phyloP scores from a whole-genome alignment of 2,329 filamentous ascomycete species.

The Aureobasidium sp. region DNA sequence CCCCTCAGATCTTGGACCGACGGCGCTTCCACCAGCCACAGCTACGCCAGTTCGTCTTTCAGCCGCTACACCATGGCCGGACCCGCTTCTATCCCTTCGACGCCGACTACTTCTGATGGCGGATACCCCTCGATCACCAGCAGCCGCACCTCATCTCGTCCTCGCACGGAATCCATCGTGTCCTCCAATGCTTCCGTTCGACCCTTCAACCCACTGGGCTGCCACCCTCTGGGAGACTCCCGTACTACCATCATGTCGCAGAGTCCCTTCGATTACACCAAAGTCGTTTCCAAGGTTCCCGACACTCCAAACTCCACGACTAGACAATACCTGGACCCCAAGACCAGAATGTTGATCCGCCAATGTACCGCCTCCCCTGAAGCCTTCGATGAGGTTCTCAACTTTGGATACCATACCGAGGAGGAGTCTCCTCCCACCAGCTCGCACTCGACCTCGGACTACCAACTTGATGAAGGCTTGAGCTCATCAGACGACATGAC shows the following conservation, averaged over 20 bases:
- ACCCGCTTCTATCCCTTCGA: background rate
- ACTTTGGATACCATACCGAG: constrained; percentile 71
- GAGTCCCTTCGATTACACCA: background rate
- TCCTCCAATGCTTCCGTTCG: background rate
- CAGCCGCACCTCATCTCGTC: background rate
- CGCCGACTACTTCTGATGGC: background rate
- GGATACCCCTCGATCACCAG: background rate
- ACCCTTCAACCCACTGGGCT: background rate
- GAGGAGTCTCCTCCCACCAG: background rate
- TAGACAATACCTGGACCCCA: constrained; percentile 79
- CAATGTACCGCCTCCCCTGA: constrained; percentile 82
- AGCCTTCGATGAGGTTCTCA: constrained; percentile 90
- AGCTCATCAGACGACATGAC: constrained; percentile 8
- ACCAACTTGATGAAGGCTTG: background rate
- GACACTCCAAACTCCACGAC: background rate
- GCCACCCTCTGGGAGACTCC: background rate
- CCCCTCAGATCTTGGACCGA: constrained; percentile 1
- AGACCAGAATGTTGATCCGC: constrained; percentile 76
- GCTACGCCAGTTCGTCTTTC: background rate
- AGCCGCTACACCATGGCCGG: background rate
- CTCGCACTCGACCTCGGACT: background rate
- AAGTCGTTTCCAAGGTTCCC: background rate
- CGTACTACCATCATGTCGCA: background rate
- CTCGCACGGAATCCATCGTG: background rate
- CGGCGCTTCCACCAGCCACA: constrained; percentile 4